Evolutionary conservation across 1,284 basidiomycete genomes (phyloP), one percentile per base, ranked within the genome.

Genomic region (Pyrrhoderma lamaoense): DNA sequence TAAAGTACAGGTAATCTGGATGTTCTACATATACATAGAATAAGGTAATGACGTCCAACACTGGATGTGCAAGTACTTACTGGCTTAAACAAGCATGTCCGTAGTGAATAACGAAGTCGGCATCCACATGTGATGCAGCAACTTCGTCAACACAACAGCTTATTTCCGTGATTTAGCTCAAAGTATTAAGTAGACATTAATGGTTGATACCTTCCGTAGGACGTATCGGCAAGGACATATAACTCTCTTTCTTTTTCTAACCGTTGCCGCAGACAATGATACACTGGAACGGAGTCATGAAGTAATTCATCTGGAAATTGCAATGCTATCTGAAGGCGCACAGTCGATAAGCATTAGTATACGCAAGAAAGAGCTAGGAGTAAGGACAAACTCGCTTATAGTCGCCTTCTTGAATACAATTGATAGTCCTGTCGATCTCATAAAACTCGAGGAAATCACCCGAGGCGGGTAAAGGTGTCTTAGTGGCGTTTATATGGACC

Each of bases 61-160:
- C n/a, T n/a, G n/a, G n/a, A n/a, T 35, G 4, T 21, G 7, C 13
- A 43, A 36, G 45, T 11, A 71, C 87, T 55, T 57, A 90, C 89
- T 81, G 78, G 65, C 85, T 93, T 71, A 99, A 78, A 67, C 96
- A 99, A 0, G 95, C 93, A 70, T 97, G 91, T 0, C 96, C 95
- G 62, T 96, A 98, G 64, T 99, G 95, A 3, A 99, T 85, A 55
- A 98, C 76, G 8, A 87, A 79, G 62, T 98, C 90, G 0, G 94
- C 93, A 57, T 94, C 83, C 39, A 95, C 85, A 64, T 99, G 96
- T 57, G 93, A 85, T 3, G 95, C 94, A 7, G 93, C 89, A 2
- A 99, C 87, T 61, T 98, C 90, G 64, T 99, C 96, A 3, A 96
- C 93, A 64, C 95, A 99, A 64, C 95, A 99, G 61, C 93, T 96